These are phyloP conservation scores for Whalleya microplaca DNA, from an alignment of 2,329 filamentous ascomycete genomes.

Conservation along the genomic window DNA sequence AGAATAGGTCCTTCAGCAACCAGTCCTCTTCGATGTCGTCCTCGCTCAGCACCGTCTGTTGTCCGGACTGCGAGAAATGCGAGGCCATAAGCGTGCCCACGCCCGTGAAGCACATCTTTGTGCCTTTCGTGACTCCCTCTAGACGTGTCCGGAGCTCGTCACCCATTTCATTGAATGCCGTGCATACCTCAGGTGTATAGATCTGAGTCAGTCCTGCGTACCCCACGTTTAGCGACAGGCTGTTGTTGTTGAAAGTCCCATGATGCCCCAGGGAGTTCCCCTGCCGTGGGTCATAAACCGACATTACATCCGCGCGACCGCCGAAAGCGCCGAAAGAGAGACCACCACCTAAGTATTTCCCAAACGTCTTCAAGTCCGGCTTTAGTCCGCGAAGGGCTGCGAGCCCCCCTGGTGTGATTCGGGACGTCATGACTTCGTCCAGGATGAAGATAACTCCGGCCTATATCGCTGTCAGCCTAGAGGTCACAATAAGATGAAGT, in stretches of 20 bases:
- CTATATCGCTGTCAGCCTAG: constrained; percentile 25
- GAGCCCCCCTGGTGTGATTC: constrained; percentile 57
- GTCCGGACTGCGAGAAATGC: constrained; percentile 37
- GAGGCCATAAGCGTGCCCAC: constrained; percentile 30
- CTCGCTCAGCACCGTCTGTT: constrained; percentile 35
- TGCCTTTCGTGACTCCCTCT: constrained; percentile 18
- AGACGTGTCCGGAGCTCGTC: constrained; percentile 30
- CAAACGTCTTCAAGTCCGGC: constrained; percentile 66
- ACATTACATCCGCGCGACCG: constrained; percentile 62
- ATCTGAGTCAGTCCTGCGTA: constrained; percentile 33
- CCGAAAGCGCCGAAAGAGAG: constrained; percentile 71
- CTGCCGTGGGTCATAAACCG: constrained; percentile 51
- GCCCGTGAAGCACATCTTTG: constrained; percentile 32
- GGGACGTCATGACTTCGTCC: constrained; percentile 74
- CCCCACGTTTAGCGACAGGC: constrained; percentile 54
- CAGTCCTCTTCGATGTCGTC: constrained; percentile 36
- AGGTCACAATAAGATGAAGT: neutral
- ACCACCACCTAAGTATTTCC: constrained; percentile 70
- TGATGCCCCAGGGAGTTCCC: constrained; percentile 48
- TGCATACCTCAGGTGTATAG: constrained; percentile 33
- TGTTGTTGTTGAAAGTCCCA: constrained; percentile 69
- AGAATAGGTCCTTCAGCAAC: constrained; percentile 46
- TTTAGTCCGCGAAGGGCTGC: constrained; percentile 46
- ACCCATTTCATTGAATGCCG: constrained; percentile 31
- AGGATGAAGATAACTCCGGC: constrained; percentile 64